Evolutionary conservation across 2,329 filamentous ascomycete genomes (phyloP).

Genomic region (Drechmeria coniospora): DNA sequence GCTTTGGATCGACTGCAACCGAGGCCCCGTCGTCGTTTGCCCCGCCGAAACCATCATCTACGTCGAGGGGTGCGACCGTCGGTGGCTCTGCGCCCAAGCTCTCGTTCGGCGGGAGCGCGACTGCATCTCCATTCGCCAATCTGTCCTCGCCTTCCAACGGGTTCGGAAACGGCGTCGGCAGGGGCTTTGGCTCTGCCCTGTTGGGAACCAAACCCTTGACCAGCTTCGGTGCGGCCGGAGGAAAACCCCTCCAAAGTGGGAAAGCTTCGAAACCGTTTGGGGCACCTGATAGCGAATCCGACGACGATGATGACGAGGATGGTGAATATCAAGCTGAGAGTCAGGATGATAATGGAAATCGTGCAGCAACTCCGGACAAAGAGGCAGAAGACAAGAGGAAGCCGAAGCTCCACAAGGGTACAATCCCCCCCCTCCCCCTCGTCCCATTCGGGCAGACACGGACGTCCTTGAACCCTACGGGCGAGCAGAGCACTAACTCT

Average conservation of each 20-base stretch:
- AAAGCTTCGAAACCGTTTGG: conserved; percentile 63
- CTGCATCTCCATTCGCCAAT: conserved; percentile 31
- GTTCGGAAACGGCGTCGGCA: conserved; percentile 31
- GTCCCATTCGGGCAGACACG: background rate
- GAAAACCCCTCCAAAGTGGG: conserved; percentile 29
- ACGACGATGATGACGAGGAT: conserved; percentile 19
- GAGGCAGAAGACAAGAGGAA: conserved; percentile 50
- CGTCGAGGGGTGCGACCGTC: conserved; percentile 7
- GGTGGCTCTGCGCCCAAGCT: conserved; percentile 28
- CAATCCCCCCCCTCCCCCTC: conserved; percentile 4
- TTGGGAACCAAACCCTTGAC: conserved; percentile 32
- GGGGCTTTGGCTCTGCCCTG: conserved; percentile 20
- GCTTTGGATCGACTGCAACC: conserved; percentile 32
- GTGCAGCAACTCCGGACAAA: conserved; percentile 30
- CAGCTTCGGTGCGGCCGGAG: conserved; percentile 54
- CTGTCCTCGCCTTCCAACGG: conserved; percentile 24
- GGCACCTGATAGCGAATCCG: conserved; percentile 49
- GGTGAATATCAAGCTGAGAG: conserved; percentile 26
- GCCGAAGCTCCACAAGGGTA: conserved; percentile 54
- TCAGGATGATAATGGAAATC: conserved; percentile 31
- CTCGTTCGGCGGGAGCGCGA: conserved; percentile 27
- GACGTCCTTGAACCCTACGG: too few relatives aligned
- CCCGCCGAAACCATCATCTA: conserved; percentile 8
- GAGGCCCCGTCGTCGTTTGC: conserved; percentile 16
- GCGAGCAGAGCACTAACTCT: too few relatives aligned